Base-by-base conservation (phyloP, 257 asterid species). In the Haberlea rhodopensis region DNA sequence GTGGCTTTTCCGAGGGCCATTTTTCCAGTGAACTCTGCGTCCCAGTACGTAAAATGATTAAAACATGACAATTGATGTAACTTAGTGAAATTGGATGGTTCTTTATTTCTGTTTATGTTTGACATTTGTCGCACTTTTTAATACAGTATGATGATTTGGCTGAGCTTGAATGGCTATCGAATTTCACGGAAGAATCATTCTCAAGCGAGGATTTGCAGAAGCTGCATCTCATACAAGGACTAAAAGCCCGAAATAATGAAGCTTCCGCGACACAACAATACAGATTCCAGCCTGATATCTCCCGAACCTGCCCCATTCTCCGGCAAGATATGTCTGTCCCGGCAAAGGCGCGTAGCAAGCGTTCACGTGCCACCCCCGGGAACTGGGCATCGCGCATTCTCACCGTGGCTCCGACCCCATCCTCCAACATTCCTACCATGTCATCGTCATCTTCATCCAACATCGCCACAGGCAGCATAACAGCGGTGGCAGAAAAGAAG, bases 301-400 rank as follows among this genome's bases (percentile, higher is more conserved):
- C 72, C 53, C 74, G 71, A 0, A 62, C 73, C 18, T 49, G 66
- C 64, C 70, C 80, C 0, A 66, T 68, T 26, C 69, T 79, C 63
- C 65, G 82, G 23, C 46, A 95, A n/a, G 82, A 87, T 19, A 67
- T 72, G 70, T 52, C 95, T 0, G 95, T 87, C 13, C 96, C 97
- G 0, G 97, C 83, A n/a, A 91, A 88, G 75, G 94, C 98, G 63
- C 94, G 98, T 1, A 88, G 95, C n/a, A n/a, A n/a, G n/a, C n/a
- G n/a, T n/a, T n/a, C n/a, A n/a, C n/a, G n/a, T n/a, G n/a, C n/a
- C n/a, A 86, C 91, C 52, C 91, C 96, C 0, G 86, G 83, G 52
- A 86, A 82, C 66, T 88, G 98, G 98, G 74, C 94, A 0, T 84
- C 98, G 24, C 88, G 94, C 63, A 89, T 86, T 8, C 81, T 83